Evolutionary conservation across 768 basidiomycete genomes (phyloP).

Genomic region (Trametes villosa): DNA sequence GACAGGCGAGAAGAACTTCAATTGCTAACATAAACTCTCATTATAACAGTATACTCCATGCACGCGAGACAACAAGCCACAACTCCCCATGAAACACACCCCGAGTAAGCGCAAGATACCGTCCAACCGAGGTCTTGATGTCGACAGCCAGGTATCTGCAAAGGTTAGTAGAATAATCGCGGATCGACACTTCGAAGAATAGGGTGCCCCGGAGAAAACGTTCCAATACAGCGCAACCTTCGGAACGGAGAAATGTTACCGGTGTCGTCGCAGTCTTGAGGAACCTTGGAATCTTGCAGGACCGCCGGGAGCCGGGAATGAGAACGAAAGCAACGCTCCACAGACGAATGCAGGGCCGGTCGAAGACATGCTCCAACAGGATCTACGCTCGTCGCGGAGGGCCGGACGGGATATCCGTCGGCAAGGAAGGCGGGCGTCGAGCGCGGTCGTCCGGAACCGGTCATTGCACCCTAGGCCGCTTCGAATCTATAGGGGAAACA

Average conservation of each 20-base stretch:
- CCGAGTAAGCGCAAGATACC: not conserved
- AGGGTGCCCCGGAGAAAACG: not conserved
- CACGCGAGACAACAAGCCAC: too few species aligned
- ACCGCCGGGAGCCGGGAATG: not conserved
- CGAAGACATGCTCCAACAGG: not conserved
- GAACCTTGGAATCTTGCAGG: not conserved
- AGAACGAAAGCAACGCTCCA: not conserved
- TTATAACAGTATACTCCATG: too few species aligned
- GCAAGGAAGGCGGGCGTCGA: not conserved
- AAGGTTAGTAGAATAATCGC: too few species aligned
- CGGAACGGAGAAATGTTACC: conserved; percentile 5
- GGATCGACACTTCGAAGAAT: not conserved
- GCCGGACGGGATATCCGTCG: conserved; percentile 7
- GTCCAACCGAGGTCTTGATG: not conserved
- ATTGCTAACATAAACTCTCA: too few species aligned
- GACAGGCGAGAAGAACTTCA: too few species aligned
- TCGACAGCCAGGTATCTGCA: not conserved
- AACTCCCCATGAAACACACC: too few species aligned
- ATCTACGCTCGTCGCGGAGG: conserved; percentile 9
- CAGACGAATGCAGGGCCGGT: not conserved
- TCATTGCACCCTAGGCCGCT: conserved; percentile 20
- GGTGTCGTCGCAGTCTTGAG: not conserved
- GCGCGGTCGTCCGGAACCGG: not conserved
- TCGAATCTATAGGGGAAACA: not conserved
- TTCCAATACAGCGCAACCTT: not conserved